phyloP scores from a whole-genome alignment of 208 protist genomes.

The Crithidia mellificae region DNA sequence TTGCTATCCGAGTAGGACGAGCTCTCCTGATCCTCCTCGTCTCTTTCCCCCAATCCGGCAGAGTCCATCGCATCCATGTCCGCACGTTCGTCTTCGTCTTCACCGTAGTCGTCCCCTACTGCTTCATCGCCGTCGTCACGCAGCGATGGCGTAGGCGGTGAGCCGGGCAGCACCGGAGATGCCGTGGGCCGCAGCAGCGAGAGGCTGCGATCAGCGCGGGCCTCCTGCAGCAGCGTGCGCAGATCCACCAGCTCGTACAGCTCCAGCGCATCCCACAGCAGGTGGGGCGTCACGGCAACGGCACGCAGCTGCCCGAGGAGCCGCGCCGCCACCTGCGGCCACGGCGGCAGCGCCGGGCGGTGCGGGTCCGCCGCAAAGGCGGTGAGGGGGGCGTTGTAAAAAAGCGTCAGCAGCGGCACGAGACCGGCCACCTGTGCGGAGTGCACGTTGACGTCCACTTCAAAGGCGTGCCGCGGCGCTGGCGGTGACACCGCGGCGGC shows the following conservation, averaged over 20 bases:
- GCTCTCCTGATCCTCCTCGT: too few relatives aligned
- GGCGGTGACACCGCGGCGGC: neutral
- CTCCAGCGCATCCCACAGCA: conserved; percentile 24
- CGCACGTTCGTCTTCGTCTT: neutral
- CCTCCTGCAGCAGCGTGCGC: conserved; percentile 8
- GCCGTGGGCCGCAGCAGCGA: neutral
- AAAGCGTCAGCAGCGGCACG: conserved; percentile 9
- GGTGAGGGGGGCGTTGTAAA: conserved; percentile 14
- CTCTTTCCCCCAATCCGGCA: too few relatives aligned
- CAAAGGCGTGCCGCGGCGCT: neutral
- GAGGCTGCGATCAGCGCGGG: neutral
- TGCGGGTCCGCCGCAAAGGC: conserved; percentile 8
- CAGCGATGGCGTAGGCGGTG: neutral
- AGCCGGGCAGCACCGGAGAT: neutral
- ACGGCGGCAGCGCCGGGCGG: conserved; percentile 14
- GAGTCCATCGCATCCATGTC: neutral
- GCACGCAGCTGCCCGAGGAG: conserved; percentile 22
- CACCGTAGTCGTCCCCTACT: neutral
- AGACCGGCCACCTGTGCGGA: conserved; percentile 17
- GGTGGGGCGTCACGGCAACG: conserved; percentile 16
- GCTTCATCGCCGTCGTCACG: neutral
- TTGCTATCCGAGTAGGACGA: neutral
- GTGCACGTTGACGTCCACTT: neutral
- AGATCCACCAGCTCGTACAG: conserved; percentile 25
- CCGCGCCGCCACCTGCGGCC: conserved; percentile 8